Evolutionary conservation across 495 filamentous ascomycete species (phyloP).

Genomic region (Friedmanniomyces simplex): DNA sequence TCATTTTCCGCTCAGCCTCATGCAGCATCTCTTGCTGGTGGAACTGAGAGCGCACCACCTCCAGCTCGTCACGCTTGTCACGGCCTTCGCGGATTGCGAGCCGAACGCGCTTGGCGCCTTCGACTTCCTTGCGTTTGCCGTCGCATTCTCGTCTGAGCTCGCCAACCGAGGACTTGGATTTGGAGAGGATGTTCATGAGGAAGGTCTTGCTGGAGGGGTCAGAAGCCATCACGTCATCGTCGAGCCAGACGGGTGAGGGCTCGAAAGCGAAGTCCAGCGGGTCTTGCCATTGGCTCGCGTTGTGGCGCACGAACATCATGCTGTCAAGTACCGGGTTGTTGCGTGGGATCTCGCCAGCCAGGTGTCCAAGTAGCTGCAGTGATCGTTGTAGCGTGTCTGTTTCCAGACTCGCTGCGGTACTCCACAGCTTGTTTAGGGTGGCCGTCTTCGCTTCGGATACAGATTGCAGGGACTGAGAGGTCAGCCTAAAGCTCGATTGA

Average conservation of each 20-base stretch:
- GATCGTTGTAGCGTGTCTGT: slow-evolving; percentile 58
- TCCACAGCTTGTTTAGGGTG: slow-evolving; percentile 81
- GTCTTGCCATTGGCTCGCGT: slow-evolving; percentile 64
- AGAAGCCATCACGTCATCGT: slow-evolving; percentile 70
- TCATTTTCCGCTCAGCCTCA: slow-evolving; percentile 71
- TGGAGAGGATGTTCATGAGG: slow-evolving; percentile 79
- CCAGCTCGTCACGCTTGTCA: slow-evolving; percentile 75
- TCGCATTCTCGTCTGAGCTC: slow-evolving; percentile 74
- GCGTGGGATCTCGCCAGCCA: slow-evolving; percentile 70
- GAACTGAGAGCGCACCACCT: slow-evolving; percentile 67
- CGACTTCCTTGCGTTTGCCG: slow-evolving; percentile 72
- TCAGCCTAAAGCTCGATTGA: slow-evolving; percentile 11
- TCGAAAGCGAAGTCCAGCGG: slow-evolving; percentile 79
- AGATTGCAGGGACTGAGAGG: slow-evolving; percentile 61
- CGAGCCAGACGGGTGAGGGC: slow-evolving; percentile 93
- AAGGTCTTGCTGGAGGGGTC: slow-evolving; percentile 83
- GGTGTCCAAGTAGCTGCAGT: slow-evolving; percentile 54
- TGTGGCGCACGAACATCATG: slow-evolving; percentile 95
- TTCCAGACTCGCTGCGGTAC: slow-evolving; percentile 68
- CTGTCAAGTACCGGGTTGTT: slow-evolving; percentile 86
- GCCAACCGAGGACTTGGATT: slow-evolving; percentile 72
- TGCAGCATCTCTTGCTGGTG: slow-evolving; percentile 71
- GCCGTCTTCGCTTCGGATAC: slow-evolving; percentile 77
- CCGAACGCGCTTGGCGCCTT: slow-evolving; percentile 57
- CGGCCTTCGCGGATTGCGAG: slow-evolving; percentile 66